Evolutionary conservation across 805 yeast species (phyloP).

Genomic region (Spathaspora sp.): DNA sequence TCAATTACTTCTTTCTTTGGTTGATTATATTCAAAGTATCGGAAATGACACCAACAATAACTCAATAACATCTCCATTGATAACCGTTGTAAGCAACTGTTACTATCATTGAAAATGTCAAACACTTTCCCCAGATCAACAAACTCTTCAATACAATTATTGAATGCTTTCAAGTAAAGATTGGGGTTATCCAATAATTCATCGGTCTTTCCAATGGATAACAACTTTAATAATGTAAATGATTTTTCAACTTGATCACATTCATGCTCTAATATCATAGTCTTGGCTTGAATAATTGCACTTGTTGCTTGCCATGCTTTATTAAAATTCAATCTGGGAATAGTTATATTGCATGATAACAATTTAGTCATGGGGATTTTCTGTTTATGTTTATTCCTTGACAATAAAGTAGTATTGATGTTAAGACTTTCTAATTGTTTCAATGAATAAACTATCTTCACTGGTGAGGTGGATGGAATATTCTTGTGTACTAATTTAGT

Average conservation of each 20-base stretch:
- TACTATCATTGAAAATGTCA: conserved; percentile 20
- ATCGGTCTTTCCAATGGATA: conserved; percentile 17
- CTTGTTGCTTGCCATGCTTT: conserved; percentile 21
- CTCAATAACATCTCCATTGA: conserved; percentile 39
- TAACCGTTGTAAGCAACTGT: conserved; percentile 20
- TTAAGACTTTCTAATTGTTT: neutral
- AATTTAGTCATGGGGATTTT: conserved; percentile 12
- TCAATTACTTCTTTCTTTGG: conserved; percentile 7
- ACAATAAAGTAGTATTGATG: neutral
- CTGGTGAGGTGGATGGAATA: neutral
- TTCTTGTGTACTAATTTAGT: neutral
- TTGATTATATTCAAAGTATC: conserved; percentile 12
- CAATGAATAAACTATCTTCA: neutral
- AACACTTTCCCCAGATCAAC: conserved; percentile 35
- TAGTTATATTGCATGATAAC: conserved; percentile 8
- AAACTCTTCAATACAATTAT: conserved; percentile 34
- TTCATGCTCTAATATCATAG: conserved; percentile 5
- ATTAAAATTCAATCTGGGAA: conserved; percentile 14
- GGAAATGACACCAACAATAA: conserved; percentile 47
- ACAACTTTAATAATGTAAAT: conserved; percentile 10
- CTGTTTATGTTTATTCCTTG: conserved; percentile 1
- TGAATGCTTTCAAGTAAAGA: conserved; percentile 18
- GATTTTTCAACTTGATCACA: conserved; percentile 14
- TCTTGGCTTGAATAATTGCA: conserved; percentile 16
- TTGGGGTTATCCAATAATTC: conserved; percentile 17